Conservation (phyloP, 306 rosid species). For the Lagenaria siceraria region DNA sequence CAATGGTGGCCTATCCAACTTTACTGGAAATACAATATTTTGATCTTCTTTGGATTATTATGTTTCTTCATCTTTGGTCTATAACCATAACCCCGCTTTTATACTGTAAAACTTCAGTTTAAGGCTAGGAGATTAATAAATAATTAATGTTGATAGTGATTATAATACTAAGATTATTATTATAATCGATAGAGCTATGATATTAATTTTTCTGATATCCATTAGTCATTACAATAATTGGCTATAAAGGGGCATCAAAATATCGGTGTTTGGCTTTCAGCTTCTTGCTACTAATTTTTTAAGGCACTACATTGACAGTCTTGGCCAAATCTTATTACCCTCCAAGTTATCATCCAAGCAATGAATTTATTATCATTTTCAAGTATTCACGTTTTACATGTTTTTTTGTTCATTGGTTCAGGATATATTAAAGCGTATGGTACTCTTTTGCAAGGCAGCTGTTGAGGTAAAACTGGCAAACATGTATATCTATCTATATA, state of each 20-base stretch:
- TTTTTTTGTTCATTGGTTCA: slow-evolving; percentile 29
- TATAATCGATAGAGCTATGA: neutral
- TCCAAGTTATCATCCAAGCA: neutral
- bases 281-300: neutral
- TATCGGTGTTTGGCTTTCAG: neutral
- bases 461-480: slow-evolving; percentile 50
- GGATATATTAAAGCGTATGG: slow-evolving; percentile 89
- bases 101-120: neutral
- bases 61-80: neutral
- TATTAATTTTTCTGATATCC: neutral
- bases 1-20: neutral
- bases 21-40: neutral
- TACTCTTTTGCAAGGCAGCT: slow-evolving; percentile 85
- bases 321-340: neutral
- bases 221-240: neutral
- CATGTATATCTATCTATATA: neutral
- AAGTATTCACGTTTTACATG: slow-evolving; percentile 14
- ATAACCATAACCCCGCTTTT: neutral
- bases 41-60: neutral
- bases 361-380: slow-evolving; percentile 8
- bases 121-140: neutral
- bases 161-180: neutral
- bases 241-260: neutral
- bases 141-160: neutral
- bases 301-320: neutral